A percentile compares a stretch with the other conserved stretches of the same genome.
phyloP scores from a whole-genome alignment of 805 yeast species.

The Hanseniaspora occidentalis region DNA sequence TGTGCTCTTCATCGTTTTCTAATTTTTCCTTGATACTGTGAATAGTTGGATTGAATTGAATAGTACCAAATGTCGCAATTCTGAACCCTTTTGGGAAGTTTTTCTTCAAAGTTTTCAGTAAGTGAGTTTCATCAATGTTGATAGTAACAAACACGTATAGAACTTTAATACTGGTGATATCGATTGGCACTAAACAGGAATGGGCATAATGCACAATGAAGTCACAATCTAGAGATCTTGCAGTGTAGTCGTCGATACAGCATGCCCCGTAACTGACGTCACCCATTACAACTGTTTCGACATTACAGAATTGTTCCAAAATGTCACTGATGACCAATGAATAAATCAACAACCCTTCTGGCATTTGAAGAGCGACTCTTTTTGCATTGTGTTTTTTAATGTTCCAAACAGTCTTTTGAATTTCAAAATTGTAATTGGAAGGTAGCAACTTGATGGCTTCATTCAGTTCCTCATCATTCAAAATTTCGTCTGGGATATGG shows the following conservation, averaged over 20 bases:
- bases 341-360: conserved; percentile 86
- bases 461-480: conserved; percentile 69
- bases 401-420: conserved; percentile 93
- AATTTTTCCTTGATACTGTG: conserved; percentile 62
- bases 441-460: conserved; percentile 76
- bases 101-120: conserved; percentile 59
- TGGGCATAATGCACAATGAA: conserved; percentile 95
- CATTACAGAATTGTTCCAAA: conserved; percentile 76
- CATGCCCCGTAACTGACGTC: conserved; percentile 98
- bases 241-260: conserved; percentile 94
- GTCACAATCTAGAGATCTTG: conserved; percentile 85
- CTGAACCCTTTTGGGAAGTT: conserved; percentile 56
- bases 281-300: conserved; percentile 91
- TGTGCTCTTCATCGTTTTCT: conserved; percentile 32
- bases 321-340: conserved; percentile 86
- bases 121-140: conserved; percentile 70
- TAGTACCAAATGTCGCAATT: conserved; percentile 85
- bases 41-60: conserved; percentile 90
- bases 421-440: conserved; percentile 86
- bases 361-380: conserved; percentile 92
- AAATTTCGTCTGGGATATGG: conserved; percentile 80
- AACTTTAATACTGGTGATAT: conserved; percentile 79
- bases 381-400: conserved; percentile 61
- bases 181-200: conserved; percentile 92
- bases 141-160: conserved; percentile 94